Evolutionary conservation across 139 green algal species (phyloP), one percentile per base, ranked within the genome.

Genomic region (Bryopsis sp.): DNA sequence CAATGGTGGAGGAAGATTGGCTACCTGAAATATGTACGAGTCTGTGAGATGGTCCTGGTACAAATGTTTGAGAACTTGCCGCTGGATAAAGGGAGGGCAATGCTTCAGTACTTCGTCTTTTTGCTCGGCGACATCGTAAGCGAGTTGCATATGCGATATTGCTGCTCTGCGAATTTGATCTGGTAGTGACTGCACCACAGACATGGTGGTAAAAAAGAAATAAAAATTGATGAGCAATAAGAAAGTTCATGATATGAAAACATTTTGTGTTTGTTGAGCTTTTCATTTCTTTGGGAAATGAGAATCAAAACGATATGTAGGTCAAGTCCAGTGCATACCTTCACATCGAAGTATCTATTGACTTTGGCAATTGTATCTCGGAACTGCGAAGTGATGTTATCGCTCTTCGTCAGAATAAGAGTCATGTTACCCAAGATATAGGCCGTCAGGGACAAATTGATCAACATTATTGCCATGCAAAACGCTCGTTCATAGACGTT

Each of bases 401-500:
- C 43, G 11, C 15, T 54, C 43, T 54, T 54, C 19, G 43, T 54
- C 15, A 54, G 43, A 26, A 54, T 54, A 19, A 54, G 43, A 11
- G 43, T 54, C 43, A 54, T 54, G 43, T 54, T 54, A 54, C 43
- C 43, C 11, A 54, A 19, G 43, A 54, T 54, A 19, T 54, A 54
- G 15, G 43, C 43, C 11, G 43, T 54, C 15, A 54, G 43, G 43
- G 15, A 54, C 11, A 54, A 19, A 19, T 54, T 54, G 15, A 54
- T 54, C 19, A 54, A 19, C 43, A 54, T 54, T 11, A 54, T 19
- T 19, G 19, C 43, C 43, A 54, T 54, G 15, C 15, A 11, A 54
- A 54, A 54, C 15, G 43, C 43, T 19, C 43, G 74, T 26, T 80
- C 75, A 1, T 34, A 36, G 0, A 28, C 58, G 35, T 63, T 67